Conservation (phyloP, 192 early-diverging fungal species). For the Geranomyces michiganensis region DNA sequence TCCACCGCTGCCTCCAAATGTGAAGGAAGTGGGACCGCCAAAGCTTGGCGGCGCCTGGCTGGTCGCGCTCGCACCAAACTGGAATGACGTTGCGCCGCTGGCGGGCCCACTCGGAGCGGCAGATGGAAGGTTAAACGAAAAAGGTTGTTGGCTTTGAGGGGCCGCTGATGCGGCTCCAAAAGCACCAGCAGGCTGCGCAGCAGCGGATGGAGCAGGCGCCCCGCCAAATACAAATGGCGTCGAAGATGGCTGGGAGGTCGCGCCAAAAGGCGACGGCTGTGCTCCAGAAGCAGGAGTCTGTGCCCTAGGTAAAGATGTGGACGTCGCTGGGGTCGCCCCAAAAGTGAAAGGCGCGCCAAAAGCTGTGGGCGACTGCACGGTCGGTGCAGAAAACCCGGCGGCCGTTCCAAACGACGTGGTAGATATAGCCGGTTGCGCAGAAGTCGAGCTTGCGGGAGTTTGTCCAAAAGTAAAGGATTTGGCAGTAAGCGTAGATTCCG, state of each 20-base stretch:
- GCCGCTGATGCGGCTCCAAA: no score
- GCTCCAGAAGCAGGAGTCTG: background rate
- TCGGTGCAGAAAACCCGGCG: background rate
- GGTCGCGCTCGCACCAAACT: slow-evolving; percentile 12
- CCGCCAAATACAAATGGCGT: background rate
- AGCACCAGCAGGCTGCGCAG: background rate
- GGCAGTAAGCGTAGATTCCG: background rate
- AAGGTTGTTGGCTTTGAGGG: no score
- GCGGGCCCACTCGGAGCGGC: background rate
- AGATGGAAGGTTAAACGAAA: background rate
- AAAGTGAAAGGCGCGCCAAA: slow-evolving; percentile 1
- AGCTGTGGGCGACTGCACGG: background rate
- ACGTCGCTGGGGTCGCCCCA: no score
- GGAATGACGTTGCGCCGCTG: background rate
- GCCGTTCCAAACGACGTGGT: background rate
- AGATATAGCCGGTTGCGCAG: background rate
- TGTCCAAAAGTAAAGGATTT: background rate
- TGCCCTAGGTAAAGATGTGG: no score
- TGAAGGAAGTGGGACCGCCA: slow-evolving; percentile 3
- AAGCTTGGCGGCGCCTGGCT: background rate
- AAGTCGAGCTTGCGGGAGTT: background rate
- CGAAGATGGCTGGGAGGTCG: background rate
- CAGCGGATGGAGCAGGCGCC: background rate
- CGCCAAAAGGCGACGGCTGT: background rate
- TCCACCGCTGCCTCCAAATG: background rate